Evolutionary conservation across 805 yeast genomes (phyloP).

Genomic region (Yarrowia keelungensis): DNA sequence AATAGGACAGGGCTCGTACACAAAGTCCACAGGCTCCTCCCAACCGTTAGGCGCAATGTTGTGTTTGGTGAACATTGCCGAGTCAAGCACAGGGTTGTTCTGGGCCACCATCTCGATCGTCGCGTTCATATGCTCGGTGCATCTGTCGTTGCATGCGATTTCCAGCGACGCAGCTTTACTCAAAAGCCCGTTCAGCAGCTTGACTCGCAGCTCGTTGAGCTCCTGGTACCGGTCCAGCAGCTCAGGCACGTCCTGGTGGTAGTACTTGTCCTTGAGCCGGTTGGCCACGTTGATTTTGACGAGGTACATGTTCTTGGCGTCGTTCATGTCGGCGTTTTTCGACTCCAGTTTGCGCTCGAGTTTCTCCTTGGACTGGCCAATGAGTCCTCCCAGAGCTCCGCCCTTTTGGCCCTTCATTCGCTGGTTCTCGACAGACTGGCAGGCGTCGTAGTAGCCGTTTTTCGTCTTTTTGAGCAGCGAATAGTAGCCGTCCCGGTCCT

Average conservation of each 20-base stretch:
- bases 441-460: conserved; percentile 77
- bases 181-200: conserved; percentile 72
- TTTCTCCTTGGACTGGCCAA: conserved; percentile 49
- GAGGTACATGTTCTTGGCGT: conserved; percentile 82
- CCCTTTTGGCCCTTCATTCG: conserved; percentile 73
- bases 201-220: conserved; percentile 78
- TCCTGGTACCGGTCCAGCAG: conserved; percentile 83
- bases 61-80: conserved; percentile 92
- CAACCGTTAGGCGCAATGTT: conserved; percentile 64
- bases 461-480: conserved; percentile 69
- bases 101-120: conserved; percentile 66
- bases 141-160: conserved; percentile 57
- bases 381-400: conserved; percentile 31
- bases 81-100: conserved; percentile 76
- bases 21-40: conserved; percentile 87
- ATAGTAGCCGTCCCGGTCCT: conserved; percentile 57
- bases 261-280: conserved; percentile 89
- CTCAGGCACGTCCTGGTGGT: conserved; percentile 92
- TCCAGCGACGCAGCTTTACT: conserved; percentile 68
- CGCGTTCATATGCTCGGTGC: conserved; percentile 55
- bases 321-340: conserved; percentile 81
- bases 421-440: conserved; percentile 79
- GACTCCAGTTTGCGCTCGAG: conserved; percentile 60
- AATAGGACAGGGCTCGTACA: conserved; percentile 84
- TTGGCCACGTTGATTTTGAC: conserved; percentile 84